Conservation (phyloP, 2,329 filamentous ascomycete genomes). For the Mycosphaerelloides madeirae region DNA sequence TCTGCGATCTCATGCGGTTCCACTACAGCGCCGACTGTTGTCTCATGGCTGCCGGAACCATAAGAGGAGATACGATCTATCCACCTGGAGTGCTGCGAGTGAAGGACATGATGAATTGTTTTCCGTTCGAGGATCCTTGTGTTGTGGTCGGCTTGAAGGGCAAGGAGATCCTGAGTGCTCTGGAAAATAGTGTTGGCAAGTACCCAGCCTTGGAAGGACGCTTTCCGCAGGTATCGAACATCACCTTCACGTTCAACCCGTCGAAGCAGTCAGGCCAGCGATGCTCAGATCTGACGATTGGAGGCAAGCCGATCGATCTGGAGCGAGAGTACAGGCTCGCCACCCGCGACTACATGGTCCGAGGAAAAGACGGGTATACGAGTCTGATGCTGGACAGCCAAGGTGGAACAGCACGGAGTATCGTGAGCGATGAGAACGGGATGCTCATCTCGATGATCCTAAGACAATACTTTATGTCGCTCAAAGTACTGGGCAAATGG, state of each 20-base stretch:
- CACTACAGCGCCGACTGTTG: slow-evolving; percentile 77
- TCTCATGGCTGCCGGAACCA: slow-evolving; percentile 80
- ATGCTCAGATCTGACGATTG: slow-evolving; percentile 59
- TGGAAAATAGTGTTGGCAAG: slow-evolving; percentile 77
- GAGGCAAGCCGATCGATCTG: slow-evolving; percentile 56
- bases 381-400: slow-evolving; percentile 70
- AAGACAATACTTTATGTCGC: slow-evolving; percentile 83
- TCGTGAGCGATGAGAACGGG: slow-evolving; percentile 82
- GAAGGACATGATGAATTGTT: slow-evolving; percentile 49
- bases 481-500: slow-evolving; percentile 79
- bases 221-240: slow-evolving; percentile 84
- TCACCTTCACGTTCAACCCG: slow-evolving; percentile 68
- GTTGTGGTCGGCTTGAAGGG: slow-evolving; percentile 71
- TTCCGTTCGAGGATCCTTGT: slow-evolving; percentile 87
- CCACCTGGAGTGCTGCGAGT: slow-evolving; percentile 71
- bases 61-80: slow-evolving; percentile 84
- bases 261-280: slow-evolving; percentile 56
- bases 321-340: slow-evolving; percentile 65
- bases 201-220: slow-evolving; percentile 79
- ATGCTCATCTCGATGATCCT: slow-evolving; percentile 81
- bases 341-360: slow-evolving; percentile 82
- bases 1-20: slow-evolving; percentile 83
- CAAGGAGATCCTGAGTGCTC: slow-evolving; percentile 66
- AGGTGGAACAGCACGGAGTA: slow-evolving; percentile 69
- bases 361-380: slow-evolving; percentile 72